phyloP scores from a whole-genome alignment of 164 flowering plant genomes.

The Cinnamomum micranthum region DNA sequence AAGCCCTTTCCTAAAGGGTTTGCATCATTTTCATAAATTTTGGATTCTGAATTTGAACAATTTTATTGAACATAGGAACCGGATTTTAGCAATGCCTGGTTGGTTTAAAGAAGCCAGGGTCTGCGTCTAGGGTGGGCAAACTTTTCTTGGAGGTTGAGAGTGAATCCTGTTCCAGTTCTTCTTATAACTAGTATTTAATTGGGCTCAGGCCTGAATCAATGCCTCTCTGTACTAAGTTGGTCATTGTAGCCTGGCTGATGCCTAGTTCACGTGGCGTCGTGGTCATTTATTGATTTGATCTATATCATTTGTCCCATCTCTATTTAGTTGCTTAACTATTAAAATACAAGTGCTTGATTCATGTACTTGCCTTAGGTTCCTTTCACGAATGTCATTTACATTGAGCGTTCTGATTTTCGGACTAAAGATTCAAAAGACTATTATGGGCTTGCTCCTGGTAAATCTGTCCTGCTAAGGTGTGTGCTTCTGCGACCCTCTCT shows the following conservation, averaged over 20 bases:
- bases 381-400: conserved; percentile 80
- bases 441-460: conserved; percentile 99
- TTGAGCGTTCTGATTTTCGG: conserved; percentile 85
- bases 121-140: no score
- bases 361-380: conserved; percentile 52
- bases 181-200: no score
- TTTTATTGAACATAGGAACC: not conserved
- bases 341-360: not conserved
- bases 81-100: not conserved
- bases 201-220: no score
- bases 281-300: no score
- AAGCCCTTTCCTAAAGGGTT: no score
- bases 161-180: no score
- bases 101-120: no score
- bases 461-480: conserved; percentile 87
- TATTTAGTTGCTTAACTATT: not conserved
- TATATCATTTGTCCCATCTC: not conserved
- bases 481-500: not conserved
- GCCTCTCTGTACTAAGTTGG: no score
- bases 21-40: not conserved
- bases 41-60: not conserved
- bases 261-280: no score
- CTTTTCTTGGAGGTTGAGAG: no score
- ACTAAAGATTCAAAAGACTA: conserved; percentile 89
- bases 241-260: no score